Conservation (phyloP, 2,329 filamentous ascomycete genomes). For the Colletotrichum magnum region DNA sequence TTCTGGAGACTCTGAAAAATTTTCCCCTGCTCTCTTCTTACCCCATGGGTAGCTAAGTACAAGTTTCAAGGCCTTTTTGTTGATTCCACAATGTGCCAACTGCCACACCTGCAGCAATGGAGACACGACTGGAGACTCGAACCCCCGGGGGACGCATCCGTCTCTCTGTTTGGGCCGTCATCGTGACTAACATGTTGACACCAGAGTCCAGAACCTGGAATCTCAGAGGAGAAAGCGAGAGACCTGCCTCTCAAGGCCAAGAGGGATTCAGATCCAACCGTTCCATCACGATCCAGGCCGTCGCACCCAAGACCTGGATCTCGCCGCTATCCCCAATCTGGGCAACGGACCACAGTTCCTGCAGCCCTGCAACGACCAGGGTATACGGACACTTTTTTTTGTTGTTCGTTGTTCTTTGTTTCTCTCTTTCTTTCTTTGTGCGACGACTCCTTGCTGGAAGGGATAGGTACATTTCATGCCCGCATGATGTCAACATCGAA, state of each 20-base stretch:
- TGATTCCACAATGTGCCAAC: constrained; percentile 27
- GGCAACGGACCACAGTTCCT: constrained; percentile 39
- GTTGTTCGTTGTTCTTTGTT: background rate
- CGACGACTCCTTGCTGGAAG: background rate
- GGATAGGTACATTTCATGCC: background rate
- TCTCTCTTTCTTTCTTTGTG: background rate
- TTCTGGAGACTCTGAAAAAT: background rate
- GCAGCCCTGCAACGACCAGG: constrained; percentile 33
- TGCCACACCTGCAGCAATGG: constrained; percentile 29
- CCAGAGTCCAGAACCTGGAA: background rate
- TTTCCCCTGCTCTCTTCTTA: background rate
- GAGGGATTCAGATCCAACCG: constrained; percentile 17
- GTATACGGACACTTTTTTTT: no score
- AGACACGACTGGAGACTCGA: background rate
- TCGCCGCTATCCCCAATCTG: constrained; percentile 15
- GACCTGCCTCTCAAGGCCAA: background rate
- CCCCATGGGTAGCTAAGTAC: constrained; percentile 15
- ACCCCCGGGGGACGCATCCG: no score
- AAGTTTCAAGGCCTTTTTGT: no score
- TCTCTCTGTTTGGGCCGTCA: no score
- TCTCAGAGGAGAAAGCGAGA: no score
- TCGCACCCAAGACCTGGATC: constrained; percentile 17
- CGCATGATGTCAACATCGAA: constrained; percentile 32
- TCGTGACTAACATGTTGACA: no score
- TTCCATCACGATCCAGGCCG: constrained; percentile 38